These are phyloP conservation scores for Tetrapisispora pingtungensis DNA, from an alignment of 805 yeast species.

Conservation along the genomic window DNA sequence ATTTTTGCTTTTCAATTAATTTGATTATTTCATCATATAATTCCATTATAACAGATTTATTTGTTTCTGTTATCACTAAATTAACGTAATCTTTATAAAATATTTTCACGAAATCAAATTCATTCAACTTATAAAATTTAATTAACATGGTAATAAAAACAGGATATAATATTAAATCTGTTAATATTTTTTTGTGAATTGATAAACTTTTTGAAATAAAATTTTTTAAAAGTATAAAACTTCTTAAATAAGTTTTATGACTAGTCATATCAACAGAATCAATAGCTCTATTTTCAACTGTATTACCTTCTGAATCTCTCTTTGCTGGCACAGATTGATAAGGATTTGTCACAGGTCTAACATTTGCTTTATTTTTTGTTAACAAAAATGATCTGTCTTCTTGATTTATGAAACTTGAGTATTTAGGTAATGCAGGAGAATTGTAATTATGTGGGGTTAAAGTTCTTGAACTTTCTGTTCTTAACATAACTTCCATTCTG, in stretches of 20 bases:
- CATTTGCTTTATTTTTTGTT: constrained; percentile 10
- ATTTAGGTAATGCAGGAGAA: constrained; percentile 39
- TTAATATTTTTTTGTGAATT: constrained; percentile 76
- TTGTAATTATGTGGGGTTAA: constrained; percentile 40
- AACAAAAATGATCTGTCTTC: background rate
- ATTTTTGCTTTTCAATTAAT: background rate
- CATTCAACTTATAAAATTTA: background rate
- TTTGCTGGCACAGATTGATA: constrained; percentile 15
- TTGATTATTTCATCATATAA: background rate
- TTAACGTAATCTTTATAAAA: background rate
- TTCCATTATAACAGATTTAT: background rate
- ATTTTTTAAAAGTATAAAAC: constrained; percentile 68
- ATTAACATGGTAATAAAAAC: constrained; percentile 24
- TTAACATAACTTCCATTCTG: constrained; percentile 84
- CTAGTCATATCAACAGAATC: background rate
- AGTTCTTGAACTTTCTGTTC: constrained; percentile 70
- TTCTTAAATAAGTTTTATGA: constrained; percentile 31
- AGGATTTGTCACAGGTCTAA: constrained; percentile 28
- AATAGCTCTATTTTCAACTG: constrained; percentile 8
- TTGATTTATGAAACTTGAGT: constrained; percentile 19
- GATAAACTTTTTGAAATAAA: constrained; percentile 91
- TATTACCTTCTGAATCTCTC: constrained; percentile 22
- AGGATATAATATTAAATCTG: constrained; percentile 70
- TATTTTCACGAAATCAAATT: background rate
- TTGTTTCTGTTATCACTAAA: background rate